Conservation (phyloP, 352 stramenopile species). For the Phytopythium delawarense region DNA sequence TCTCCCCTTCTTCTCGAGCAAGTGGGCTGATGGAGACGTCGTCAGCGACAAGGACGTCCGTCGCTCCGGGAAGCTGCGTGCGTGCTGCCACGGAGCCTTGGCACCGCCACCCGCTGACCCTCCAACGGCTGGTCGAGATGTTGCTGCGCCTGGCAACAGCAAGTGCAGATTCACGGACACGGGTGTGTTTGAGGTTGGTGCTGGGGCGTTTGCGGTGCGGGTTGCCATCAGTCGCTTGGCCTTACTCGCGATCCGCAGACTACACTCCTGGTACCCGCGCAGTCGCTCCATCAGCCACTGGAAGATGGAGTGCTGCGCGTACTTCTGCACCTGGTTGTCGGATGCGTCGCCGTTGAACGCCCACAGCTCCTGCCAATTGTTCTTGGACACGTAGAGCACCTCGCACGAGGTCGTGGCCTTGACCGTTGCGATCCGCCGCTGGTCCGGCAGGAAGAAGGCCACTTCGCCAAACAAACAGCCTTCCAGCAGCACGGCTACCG, state of each 20-base stretch:
- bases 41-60: background rate
- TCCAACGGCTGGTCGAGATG: background rate
- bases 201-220: background rate
- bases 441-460: conserved; percentile 54
- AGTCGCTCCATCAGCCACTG: conserved; percentile 49
- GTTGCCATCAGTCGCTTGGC: conserved; percentile 22
- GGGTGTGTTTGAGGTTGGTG: too few species aligned
- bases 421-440: conserved; percentile 60
- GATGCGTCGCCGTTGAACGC: conserved; percentile 20
- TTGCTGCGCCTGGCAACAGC: background rate
- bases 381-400: conserved; percentile 55
- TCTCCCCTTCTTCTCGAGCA: conserved; percentile 64
- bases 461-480: conserved; percentile 67
- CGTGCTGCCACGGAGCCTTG: background rate
- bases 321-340: conserved; percentile 45
- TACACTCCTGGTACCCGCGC: conserved; percentile 31
- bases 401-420: conserved; percentile 57
- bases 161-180: background rate
- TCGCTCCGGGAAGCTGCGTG: background rate
- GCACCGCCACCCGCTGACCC: background rate
- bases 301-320: conserved; percentile 51
- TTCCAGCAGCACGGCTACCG: conserved; percentile 52
- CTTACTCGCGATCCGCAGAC: conserved; percentile 37
- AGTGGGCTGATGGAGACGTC: conserved; percentile 27
- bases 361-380: conserved; percentile 66